These are phyloP conservation scores for Nakaseomyces bracarensis DNA, from an alignment of 1,139 yeast species.

Conservation along the genomic window DNA sequence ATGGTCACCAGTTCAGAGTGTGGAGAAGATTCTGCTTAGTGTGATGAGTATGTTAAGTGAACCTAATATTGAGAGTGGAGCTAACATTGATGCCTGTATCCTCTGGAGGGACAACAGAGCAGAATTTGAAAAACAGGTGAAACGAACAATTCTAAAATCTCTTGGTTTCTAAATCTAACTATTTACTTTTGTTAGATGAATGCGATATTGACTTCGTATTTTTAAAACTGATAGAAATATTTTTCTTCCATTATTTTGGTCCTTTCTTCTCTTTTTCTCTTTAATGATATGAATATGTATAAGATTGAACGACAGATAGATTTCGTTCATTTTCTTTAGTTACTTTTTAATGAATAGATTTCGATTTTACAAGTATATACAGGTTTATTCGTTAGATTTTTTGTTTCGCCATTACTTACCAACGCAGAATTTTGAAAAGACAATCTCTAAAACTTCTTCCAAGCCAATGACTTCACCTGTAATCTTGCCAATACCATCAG, in stretches of 20 bases:
- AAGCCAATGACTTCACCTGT: constrained; percentile 86
- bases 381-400: neutral
- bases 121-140: constrained; percentile 58
- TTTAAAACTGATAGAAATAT: too few species aligned
- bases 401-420: too few species aligned
- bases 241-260: too few species aligned
- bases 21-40: constrained; percentile 84
- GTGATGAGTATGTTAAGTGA: constrained; percentile 96
- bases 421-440: constrained; percentile 85
- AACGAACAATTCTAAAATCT: constrained; percentile 24
- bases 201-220: too few species aligned
- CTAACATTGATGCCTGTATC: constrained; percentile 93
- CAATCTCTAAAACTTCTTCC: constrained; percentile 86
- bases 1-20: constrained; percentile 97
- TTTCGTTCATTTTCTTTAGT: neutral
- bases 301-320: neutral
- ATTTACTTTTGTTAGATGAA: neutral
- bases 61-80: constrained; percentile 94
- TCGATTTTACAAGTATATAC: neutral
- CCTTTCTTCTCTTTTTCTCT: too few species aligned
- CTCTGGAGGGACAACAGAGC: constrained; percentile 81
- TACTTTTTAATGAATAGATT: neutral
- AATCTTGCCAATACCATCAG: constrained; percentile 83
- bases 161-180: constrained; percentile 23
- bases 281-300: constrained; percentile 5